Evolutionary conservation across 202 grass and related monocot species (phyloP).

Genomic region (Schoenoplectus triqueter): DNA sequence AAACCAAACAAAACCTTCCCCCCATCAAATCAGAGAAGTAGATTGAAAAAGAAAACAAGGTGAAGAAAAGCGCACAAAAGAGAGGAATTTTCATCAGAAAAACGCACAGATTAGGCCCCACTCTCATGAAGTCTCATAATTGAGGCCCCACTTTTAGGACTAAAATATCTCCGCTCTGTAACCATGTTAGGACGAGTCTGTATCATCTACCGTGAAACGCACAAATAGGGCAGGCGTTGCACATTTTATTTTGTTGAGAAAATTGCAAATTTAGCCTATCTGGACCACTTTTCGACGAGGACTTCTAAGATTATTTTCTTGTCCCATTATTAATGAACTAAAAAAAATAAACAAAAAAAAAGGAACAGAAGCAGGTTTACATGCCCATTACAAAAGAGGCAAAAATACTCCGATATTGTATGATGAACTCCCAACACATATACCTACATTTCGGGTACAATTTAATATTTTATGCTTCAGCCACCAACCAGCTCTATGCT

Average conservation of each 20-base stretch:
- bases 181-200: neutral
- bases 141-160: neutral
- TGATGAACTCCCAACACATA: no score
- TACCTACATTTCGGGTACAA: no score
- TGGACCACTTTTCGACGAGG: no score
- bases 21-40: neutral
- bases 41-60: neutral
- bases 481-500: neutral
- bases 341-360: no score
- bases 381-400: no score
- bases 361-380: no score
- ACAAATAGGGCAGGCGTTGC: neutral
- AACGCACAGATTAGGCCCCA: neutral
- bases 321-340: no score
- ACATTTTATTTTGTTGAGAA: no score
- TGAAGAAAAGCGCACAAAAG: neutral
- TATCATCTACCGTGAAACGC: neutral
- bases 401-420: no score
- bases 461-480: no score
- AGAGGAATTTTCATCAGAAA: neutral
- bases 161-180: neutral
- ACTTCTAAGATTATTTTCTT: no score
- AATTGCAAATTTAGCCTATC: no score
- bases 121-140: neutral
- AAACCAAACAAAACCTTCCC: conserved; percentile 17